A percentile compares a stretch with the other conserved stretches of the same genome.
Conservation (phyloP, 257 asterid species). For the Rhazya stricta region DNA sequence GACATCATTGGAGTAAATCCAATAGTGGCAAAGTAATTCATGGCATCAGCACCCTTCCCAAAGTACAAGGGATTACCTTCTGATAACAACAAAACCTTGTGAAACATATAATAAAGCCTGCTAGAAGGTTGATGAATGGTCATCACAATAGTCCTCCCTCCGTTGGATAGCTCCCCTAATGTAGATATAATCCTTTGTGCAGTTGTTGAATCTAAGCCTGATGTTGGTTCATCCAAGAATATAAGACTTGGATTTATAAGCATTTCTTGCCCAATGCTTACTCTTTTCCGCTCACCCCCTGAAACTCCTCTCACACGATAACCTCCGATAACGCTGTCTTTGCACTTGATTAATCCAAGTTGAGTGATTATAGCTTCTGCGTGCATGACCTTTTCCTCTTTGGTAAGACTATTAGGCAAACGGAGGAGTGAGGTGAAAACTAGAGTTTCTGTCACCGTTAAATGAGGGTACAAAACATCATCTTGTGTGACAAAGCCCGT, state of each 20-base stretch:
- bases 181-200: conserved; percentile 67
- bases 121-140: conserved; percentile 91
- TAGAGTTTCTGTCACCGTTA: conserved; percentile 70
- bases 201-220: conserved; percentile 78
- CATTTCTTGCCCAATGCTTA: conserved; percentile 87
- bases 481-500: conserved; percentile 92
- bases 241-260: conserved; percentile 66
- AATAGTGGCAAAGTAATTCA: conserved; percentile 50
- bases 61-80: conserved; percentile 69
- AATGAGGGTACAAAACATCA: conserved; percentile 64
- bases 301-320: conserved; percentile 53
- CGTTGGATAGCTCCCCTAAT: conserved; percentile 51
- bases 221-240: conserved; percentile 81
- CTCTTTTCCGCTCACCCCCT: conserved; percentile 77
- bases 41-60: conserved; percentile 44
- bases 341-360: conserved; percentile 53
- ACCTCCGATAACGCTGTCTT: conserved; percentile 49
- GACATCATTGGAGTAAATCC: conserved; percentile 56
- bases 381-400: conserved; percentile 35
- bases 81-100: conserved; percentile 57
- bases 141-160: conserved; percentile 67
- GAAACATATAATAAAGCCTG: conserved; percentile 66
- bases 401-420: conserved; percentile 38
- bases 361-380: conserved; percentile 54
- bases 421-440: conserved; percentile 67